Evolutionary conservation across 352 stramenopile species (phyloP), one percentile per base, ranked within the genome.

Genomic region (Pythium aphanidermatum): DNA sequence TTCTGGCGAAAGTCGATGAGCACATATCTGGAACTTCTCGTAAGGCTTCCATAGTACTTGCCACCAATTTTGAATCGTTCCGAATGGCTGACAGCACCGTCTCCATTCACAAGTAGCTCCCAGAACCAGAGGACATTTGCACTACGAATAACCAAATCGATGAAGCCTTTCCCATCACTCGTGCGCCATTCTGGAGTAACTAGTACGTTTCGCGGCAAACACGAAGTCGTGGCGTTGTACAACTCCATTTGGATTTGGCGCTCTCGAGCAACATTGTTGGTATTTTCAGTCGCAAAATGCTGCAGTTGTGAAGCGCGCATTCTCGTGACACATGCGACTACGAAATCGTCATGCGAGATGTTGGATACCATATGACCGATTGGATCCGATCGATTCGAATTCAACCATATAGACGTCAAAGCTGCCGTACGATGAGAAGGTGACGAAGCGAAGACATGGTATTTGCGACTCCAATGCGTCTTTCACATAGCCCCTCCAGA

Each of bases 201-300:
- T 9, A 65, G 9, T 12, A 65, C 50, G 58, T 50, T 33, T 49
- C 32, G 37, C 48, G 26, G 32, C 44, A 60, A 20, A 34, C 51
- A 60, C 29, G 44, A 50, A 20, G 21, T 14, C 43, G 44, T 65
- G 30, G 45, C 51, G 12, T 25, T 10, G 20, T 61, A 61, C 44
- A 65, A n/a, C 33, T 65, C 50, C 57, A 65, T 54, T 47, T 65
- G 57, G 51, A 63, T 63, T 26, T 58, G 58, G 27, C 52, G 46
- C 32, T 62, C 58, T 43, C 41, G 58, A 50, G 30, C 46, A 46
- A 45, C 37, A n/a, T 17, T 51, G 10, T 10, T 51, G 23, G 28
- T 50, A 36, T 55, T 65, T 49, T 24, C 40, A 49, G 16, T 45
- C 33, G 41, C 51, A 51, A 65, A 58, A 39, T 54, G 40, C n/a